Evolutionary conservation across 2,329 filamentous ascomycete species (phyloP).

Genomic region (Chrysoporthe austroafricana): DNA sequence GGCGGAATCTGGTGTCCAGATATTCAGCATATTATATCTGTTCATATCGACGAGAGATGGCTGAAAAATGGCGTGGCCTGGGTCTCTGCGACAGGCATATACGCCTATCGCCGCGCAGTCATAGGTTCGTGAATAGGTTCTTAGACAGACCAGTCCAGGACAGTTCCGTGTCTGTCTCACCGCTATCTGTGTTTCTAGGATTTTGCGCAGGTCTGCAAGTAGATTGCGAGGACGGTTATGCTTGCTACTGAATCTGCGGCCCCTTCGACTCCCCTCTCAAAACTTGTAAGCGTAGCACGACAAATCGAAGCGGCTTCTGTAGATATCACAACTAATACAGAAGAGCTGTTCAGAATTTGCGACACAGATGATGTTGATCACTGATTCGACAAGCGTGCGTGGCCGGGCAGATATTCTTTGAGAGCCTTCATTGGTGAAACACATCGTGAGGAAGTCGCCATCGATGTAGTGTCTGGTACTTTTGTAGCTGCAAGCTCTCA

Average conservation of each 20-base stretch:
- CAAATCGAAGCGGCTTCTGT: background rate
- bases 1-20: too few species aligned
- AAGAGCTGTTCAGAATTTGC: background rate
- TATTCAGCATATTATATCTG: too few species aligned
- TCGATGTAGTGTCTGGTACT: background rate
- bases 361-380: background rate
- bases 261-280: background rate
- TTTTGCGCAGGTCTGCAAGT: background rate
- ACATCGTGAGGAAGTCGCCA: background rate
- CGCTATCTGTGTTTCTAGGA: too few species aligned
- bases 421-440: background rate
- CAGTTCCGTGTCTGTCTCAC: too few species aligned
- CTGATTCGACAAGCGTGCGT: background rate
- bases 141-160: too few species aligned
- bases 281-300: background rate
- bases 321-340: background rate
- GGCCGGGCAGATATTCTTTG: background rate
- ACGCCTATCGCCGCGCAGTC: background rate
- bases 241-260: background rate
- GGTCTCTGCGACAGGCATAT: background rate
- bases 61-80: background rate
- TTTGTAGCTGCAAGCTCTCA: background rate
- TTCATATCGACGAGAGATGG: background rate
- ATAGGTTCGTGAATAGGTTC: background rate
- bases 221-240: background rate